A percentile compares a stretch with the other conserved stretches of the same genome.
Conservation (phyloP, 352 stramenopile genomes). For the Phytophthora tentaculata region DNA sequence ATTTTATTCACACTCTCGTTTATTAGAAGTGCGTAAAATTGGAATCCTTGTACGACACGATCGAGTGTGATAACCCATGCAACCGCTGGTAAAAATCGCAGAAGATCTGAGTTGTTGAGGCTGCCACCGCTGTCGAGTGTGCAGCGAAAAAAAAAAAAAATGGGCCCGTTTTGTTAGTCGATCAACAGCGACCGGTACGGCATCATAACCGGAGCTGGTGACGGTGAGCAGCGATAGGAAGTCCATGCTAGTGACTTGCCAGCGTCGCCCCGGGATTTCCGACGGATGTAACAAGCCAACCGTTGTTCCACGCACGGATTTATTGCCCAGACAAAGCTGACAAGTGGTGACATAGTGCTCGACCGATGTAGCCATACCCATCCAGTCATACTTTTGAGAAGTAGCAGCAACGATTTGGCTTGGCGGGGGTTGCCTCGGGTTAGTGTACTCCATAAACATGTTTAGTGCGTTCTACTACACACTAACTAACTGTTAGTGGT, state of each 20-base stretch:
- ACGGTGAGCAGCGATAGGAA: not conserved
- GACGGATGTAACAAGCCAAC: not conserved
- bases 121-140: not conserved
- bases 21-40: no score
- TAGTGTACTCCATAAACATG: no score
- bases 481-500: no score
- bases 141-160: not conserved
- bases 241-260: not conserved
- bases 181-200: not conserved
- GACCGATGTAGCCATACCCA: not conserved
- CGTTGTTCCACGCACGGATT: not conserved
- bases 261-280: not conserved
- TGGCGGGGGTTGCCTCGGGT: not conserved
- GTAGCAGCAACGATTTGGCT: not conserved
- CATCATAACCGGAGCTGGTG: not conserved
- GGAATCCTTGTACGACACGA: not conserved
- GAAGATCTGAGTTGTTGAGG: not conserved
- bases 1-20: no score
- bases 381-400: slow-evolving; percentile 2
- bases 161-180: not conserved
- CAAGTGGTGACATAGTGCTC: not conserved
- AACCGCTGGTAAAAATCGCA: not conserved
- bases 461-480: no score
- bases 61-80: not conserved
- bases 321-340: not conserved